Base-by-base conservation (phyloP, 164 flowering plant species). In the Nelumbo lutea region DNA sequence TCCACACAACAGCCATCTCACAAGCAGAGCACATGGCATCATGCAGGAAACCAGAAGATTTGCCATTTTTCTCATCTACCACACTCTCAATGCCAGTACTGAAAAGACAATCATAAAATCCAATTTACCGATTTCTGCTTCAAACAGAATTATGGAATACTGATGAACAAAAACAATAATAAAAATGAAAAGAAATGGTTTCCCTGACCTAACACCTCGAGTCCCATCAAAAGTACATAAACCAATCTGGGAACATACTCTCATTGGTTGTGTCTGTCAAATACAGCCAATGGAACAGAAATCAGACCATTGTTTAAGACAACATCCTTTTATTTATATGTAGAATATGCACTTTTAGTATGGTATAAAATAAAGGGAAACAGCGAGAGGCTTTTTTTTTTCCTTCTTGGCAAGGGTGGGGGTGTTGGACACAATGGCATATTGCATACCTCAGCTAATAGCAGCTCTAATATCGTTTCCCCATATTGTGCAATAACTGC, bases 1-100 rank as follows among this genome's bases (percentile, higher is more conserved):
- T 86, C 98, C 98, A 93, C 6, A 93, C 84, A 39, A 90, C 90
- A 56, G 88, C 81, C 96, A 90, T 91, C 79, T 93, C 86, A 76
- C 98, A 90, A 62, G 87, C 86, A 76, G 84, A 57, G 72, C 96
- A 90, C 83, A 75, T 84, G 10, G 86, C 80, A 74, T 85, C 93
- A 64, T 48, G 66, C 45, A 70, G 14, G 62, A 73, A 81, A 68
- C 75, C 85, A 58, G 86, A 76, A 48, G 81, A 72, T 43, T 71
- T 78, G 40, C 62, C 76, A 62, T 72, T 63, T 42, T 63, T 67
- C 80, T 78, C 77, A 75, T 81, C 81, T 59, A 89, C 92, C 41
- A 93, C 96, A 52, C 89, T 87, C 83, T 89, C 83, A 42, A 93
- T 89, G 62, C 87, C 86, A 83, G 76, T 75, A 66, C 98, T 89